Evolutionary conservation across 192 early-diverging fungal species (phyloP).

Genomic region (Rhizophagus sp.): DNA sequence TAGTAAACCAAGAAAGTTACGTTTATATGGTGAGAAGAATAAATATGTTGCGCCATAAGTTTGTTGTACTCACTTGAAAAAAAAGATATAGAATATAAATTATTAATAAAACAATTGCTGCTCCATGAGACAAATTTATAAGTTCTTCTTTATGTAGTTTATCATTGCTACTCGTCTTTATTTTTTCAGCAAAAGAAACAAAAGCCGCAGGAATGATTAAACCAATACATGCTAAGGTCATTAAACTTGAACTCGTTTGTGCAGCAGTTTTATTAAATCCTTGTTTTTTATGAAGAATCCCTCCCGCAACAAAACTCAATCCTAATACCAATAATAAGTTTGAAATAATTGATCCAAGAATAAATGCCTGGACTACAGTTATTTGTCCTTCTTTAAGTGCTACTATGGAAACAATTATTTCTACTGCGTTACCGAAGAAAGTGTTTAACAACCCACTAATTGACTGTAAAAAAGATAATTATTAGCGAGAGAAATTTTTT

Average conservation of each 20-base stretch:
- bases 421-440: conserved; percentile 84
- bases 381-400: conserved; percentile 78
- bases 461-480: conserved; percentile 39
- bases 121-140: conserved; percentile 63
- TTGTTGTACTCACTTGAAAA: conserved; percentile 50
- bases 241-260: conserved; percentile 68
- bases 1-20: neutral
- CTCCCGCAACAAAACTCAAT: conserved; percentile 83
- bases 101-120: conserved; percentile 67
- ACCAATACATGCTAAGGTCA: conserved; percentile 67
- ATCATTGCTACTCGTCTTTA: no score
- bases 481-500: no score
- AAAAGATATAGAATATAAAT: conserved; percentile 66
- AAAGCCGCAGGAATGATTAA: conserved; percentile 74
- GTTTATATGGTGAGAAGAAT: no score
- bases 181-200: conserved; percentile 5
- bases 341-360: conserved; percentile 88
- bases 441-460: conserved; percentile 79
- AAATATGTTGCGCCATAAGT: no score
- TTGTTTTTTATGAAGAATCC: conserved; percentile 77
- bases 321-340: conserved; percentile 86
- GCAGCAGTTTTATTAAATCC: conserved; percentile 68
- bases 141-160: conserved; percentile 35
- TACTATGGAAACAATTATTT: conserved; percentile 79
- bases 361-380: conserved; percentile 82